Evolutionary conservation across 2,329 filamentous ascomycete species (phyloP).

Genomic region (Penicillium sp.): DNA sequence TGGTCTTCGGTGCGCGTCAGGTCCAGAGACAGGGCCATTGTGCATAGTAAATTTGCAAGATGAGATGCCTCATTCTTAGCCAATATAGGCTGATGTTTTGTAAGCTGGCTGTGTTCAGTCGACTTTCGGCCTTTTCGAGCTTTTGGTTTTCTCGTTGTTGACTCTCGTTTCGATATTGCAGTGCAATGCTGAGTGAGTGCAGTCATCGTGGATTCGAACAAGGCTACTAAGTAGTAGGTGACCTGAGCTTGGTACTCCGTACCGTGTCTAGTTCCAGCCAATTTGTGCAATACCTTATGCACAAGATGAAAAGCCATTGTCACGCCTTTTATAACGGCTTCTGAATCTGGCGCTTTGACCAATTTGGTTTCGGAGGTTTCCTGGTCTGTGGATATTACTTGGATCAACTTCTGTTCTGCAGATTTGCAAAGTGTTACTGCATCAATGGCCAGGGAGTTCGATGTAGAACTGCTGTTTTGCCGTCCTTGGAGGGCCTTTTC

Average conservation of each 20-base stretch:
- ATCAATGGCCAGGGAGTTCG: conserved; percentile 22
- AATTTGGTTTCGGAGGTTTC: neutral
- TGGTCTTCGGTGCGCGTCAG: conserved; percentile 26
- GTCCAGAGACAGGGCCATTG: conserved; percentile 34
- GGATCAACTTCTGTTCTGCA: conserved; percentile 25
- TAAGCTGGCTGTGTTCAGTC: conserved; percentile 1
- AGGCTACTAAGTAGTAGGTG: conserved; percentile 35
- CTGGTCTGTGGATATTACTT: conserved; percentile 13
- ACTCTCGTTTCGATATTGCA: conserved; percentile 7
- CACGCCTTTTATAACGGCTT: conserved; percentile 22
- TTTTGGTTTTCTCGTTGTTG: conserved; percentile 6
- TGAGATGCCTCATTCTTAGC: conserved; percentile 19
- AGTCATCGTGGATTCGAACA: conserved; percentile 35
- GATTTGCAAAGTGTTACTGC: conserved; percentile 31
- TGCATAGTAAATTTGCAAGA: conserved; percentile 29
- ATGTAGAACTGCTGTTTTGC: conserved; percentile 11
- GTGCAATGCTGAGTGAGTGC: conserved; percentile 29
- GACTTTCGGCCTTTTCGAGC: neutral
- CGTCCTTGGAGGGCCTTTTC: conserved; percentile 36
- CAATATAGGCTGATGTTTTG: neutral
- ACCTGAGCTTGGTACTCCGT: conserved; percentile 23
- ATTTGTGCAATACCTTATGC: conserved; percentile 29
- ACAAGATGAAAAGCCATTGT: conserved; percentile 29
- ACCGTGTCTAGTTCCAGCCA: conserved; percentile 17
- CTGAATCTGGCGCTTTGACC: conserved; percentile 17